Percentiles rank a stretch among this genome's conserved stretches.
phyloP scores from a whole-genome alignment of 2,329 filamentous ascomycete genomes.

The Diatrype stigma region DNA sequence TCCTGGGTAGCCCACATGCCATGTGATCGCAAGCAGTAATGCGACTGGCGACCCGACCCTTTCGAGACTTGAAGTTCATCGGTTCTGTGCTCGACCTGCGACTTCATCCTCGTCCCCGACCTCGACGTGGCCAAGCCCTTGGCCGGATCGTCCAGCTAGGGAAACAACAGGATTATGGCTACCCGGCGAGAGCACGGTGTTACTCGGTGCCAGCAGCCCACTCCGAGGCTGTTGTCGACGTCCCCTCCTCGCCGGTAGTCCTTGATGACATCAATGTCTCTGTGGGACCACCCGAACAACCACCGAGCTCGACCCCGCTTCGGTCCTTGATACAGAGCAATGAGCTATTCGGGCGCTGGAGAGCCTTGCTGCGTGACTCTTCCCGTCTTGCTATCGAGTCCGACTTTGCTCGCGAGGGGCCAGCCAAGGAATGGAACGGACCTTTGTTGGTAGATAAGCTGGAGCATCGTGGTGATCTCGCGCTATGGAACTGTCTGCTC shows the following conservation, averaged over 20 bases:
- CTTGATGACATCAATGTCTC: slow-evolving; percentile 1
- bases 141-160: neutral
- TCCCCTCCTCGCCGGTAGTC: slow-evolving; percentile 12
- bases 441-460: slow-evolving; percentile 23
- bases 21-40: slow-evolving; percentile 28
- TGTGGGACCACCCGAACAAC: slow-evolving; percentile 2
- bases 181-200: slow-evolving; percentile 2
- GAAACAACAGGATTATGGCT: neutral
- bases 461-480: slow-evolving; percentile 23
- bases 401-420: slow-evolving; percentile 25
- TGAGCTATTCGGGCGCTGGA: slow-evolving; percentile 23
- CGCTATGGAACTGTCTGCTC: slow-evolving; percentile 26
- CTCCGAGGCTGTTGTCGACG: slow-evolving; percentile 9
- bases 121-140: slow-evolving; percentile 7
- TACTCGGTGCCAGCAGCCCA: slow-evolving; percentile 10
- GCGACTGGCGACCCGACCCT: slow-evolving; percentile 24
- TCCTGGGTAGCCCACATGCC: slow-evolving; percentile 6
- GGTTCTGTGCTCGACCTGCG: slow-evolving; percentile 14
- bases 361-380: slow-evolving; percentile 17
- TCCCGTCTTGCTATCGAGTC: slow-evolving; percentile 24
- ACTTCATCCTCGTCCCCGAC: slow-evolving; percentile 4
- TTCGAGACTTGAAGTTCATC: slow-evolving; percentile 29
- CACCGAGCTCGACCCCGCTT: slow-evolving; percentile 1
- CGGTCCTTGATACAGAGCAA: slow-evolving; percentile 15
- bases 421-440: slow-evolving; percentile 16